Evolutionary conservation across 2,329 filamentous ascomycete species (phyloP), one percentile per base, ranked within the genome.

Genomic region (Periconia macrospinosa): DNA sequence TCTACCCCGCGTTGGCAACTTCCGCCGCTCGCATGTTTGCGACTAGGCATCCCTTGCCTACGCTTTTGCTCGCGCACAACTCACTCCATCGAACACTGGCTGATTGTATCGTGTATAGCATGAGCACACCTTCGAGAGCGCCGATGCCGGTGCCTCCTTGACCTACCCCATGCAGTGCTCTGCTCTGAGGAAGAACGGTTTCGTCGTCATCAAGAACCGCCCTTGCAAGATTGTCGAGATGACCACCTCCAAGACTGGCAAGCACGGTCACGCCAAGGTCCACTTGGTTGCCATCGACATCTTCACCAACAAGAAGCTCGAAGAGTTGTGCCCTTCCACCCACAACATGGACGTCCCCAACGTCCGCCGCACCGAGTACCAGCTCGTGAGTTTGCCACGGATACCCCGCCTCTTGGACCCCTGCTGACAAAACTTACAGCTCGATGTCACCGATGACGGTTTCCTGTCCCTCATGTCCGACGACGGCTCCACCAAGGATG

Each of bases 161-260:
- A 99, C 94, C 76, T 97, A 78, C 84, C 94, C 94, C 72, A 95
- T 96, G 91, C 94, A 99, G 86, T 99, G 94, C 83, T 99, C 95
- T 83, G 93, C 95, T 74, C 86, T 99, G 85, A 90, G 94, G 79
- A 97, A 99, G 92, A 96, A 95, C 88, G 93, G 94, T 68, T 89
- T 90, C 86, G 94, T 99, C 79, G 88, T 93, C 79, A 97, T 99
- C 84, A 99, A 99, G 89, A 83, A 85, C 81, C 94, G 94, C 73
- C 95, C 94, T 73, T 99, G 94, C 92, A 99, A 97, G 90, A 99
- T 99, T 74, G 91, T 97, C 80, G 94, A 99, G 77, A 99, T 99
- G 95, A 96, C 92, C 70, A 99, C 94, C 84, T 99, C 94, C 80
- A 99, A 99, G 92, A 99, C 94, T 69, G 94, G 94, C 83, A 99